phyloP scores from a whole-genome alignment of 176 grass and related monocot genomes.

The Eragrostis curvula region DNA sequence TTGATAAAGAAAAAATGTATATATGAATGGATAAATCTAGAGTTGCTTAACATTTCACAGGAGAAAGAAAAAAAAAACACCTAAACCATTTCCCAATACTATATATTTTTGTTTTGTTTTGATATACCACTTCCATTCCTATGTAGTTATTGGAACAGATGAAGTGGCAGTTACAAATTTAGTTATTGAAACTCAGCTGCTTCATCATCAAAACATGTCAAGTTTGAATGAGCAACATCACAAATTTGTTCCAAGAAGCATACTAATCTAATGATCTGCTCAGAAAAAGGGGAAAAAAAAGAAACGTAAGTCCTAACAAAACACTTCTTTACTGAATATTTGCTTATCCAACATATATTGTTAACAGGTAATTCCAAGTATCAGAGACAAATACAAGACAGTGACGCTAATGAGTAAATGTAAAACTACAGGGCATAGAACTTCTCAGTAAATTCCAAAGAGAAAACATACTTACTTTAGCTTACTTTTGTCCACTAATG shows the following conservation, averaged over 20 bases:
- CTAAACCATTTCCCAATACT: background rate
- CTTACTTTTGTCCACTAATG: conserved; percentile 97
- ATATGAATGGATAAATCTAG: background rate
- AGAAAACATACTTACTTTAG: conserved; percentile 58
- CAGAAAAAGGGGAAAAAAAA: background rate
- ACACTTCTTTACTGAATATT: background rate
- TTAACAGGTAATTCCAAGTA: background rate
- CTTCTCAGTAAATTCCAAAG: background rate
- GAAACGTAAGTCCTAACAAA: background rate
- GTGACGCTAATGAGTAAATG: background rate
- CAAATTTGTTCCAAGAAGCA: background rate
- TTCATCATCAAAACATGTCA: background rate
- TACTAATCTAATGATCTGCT: background rate
- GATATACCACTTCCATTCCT: background rate
- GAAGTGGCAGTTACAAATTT: background rate
- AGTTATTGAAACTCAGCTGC: background rate
- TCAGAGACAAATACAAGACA: background rate
- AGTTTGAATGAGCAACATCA: background rate
- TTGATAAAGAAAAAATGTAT: background rate
- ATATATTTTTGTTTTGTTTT: background rate
- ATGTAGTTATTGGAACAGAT: background rate
- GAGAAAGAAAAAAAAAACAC: background rate
- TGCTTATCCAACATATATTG: background rate
- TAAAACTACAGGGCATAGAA: background rate
- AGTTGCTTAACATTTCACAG: background rate